phyloP scores from a whole-genome alignment of 2,329 filamentous ascomycete genomes.

The Sclerotinia borealis region DNA sequence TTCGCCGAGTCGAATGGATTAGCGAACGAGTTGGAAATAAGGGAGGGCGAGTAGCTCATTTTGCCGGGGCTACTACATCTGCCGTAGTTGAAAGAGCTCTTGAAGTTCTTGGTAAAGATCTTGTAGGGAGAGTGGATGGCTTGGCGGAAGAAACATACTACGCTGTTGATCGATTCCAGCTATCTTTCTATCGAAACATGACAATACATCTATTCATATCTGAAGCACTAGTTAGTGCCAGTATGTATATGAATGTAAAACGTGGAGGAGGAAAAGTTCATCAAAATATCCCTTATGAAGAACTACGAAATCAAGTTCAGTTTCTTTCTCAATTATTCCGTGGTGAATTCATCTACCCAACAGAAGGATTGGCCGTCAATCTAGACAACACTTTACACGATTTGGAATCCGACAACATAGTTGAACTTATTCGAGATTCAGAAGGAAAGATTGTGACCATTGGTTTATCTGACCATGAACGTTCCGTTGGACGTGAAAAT shows the following conservation, averaged over 20 bases:
- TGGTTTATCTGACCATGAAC: constrained; percentile 70
- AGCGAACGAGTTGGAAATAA: constrained; percentile 74
- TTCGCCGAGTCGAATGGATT: constrained; percentile 86
- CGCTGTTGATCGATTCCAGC: constrained; percentile 91
- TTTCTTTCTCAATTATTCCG: constrained; percentile 93
- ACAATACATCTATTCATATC: constrained; percentile 97
- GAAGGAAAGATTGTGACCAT: constrained; percentile 56
- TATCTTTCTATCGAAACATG: constrained; percentile 99
- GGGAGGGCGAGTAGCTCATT: constrained; percentile 89
- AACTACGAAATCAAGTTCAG: constrained; percentile 70
- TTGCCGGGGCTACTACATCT: constrained; percentile 71
- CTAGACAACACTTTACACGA: constrained; percentile 71
- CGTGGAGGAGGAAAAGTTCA: constrained; percentile 76
- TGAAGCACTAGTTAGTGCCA: constrained; percentile 82
- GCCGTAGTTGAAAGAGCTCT: constrained; percentile 84
- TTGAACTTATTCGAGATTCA: constrained; percentile 57
- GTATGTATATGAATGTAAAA: constrained; percentile 88
- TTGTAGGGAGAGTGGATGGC: constrained; percentile 74
- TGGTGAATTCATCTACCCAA: constrained; percentile 93
- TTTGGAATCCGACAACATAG: constrained; percentile 72
- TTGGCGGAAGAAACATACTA: constrained; percentile 89
- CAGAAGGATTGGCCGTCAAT: constrained; percentile 75
- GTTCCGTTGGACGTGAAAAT: constrained; percentile 78
- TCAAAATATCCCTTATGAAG: constrained; percentile 70
- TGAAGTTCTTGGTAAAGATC: constrained; percentile 82